These are phyloP conservation scores for Citrus australasica DNA, from an alignment of 345 rosid species.

Conservation along the genomic window DNA sequence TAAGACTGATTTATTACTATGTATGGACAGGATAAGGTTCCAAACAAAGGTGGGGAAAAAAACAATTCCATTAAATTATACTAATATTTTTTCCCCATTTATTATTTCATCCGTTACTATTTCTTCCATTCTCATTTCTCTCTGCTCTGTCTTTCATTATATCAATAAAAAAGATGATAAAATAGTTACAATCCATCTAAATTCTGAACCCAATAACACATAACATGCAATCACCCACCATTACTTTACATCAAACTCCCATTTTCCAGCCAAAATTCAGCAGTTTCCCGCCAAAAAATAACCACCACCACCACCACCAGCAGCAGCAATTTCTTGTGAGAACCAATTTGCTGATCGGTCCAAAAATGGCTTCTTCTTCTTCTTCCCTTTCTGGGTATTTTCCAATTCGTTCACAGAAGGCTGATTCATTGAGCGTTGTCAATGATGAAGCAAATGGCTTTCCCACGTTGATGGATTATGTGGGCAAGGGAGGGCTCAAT, in stretches of 20 bases:
- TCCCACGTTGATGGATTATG: conserved; percentile 45
- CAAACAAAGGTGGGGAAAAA: too few species aligned
- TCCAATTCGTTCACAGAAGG: conserved; percentile 37
- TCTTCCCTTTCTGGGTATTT: conserved; percentile 44
- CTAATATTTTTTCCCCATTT: not conserved
- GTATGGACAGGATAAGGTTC: too few species aligned
- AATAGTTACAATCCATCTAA: not conserved
- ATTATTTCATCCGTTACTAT: not conserved
- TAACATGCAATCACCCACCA: conserved; percentile 32
- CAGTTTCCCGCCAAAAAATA: conserved; percentile 29
- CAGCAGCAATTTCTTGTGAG: not conserved
- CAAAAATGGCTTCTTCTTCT: conserved; percentile 53
- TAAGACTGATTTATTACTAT: too few species aligned
- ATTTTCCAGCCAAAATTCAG: conserved; percentile 23
- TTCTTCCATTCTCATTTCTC: not conserved
- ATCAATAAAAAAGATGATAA: not conserved
- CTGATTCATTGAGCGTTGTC: conserved; percentile 12
- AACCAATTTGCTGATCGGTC: not conserved
- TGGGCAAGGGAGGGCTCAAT: conserved; percentile 49
- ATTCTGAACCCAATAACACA: not conserved
- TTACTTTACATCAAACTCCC: conserved; percentile 20
- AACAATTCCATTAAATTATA: not conserved
- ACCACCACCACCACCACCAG: too few species aligned
- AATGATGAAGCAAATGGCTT: conserved; percentile 22
- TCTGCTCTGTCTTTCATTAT: too few species aligned